Percentiles rank a stretch among this genome's conserved stretches.
Conservation (phyloP, 805 yeast species). For the Saccharomycopsis synnaedendra region DNA sequence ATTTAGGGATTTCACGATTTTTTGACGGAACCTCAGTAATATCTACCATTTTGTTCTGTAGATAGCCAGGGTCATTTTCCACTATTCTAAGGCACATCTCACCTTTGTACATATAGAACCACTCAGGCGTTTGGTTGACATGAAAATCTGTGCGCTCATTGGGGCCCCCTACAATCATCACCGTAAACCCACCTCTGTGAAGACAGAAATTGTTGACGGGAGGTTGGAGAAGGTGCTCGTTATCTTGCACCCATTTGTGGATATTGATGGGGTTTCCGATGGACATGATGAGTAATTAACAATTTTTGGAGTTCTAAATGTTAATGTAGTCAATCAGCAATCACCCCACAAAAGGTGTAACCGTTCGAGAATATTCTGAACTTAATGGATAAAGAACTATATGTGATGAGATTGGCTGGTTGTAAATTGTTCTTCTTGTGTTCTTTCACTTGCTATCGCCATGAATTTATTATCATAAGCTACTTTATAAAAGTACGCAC, state of each 20-base stretch:
- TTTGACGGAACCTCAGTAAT: neutral
- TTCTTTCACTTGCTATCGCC: too few species aligned
- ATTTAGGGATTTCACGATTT: conserved; percentile 38
- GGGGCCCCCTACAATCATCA: conserved; percentile 95
- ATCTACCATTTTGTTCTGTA: neutral
- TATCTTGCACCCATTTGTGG: conserved; percentile 70
- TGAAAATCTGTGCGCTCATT: conserved; percentile 91
- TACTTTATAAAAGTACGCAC: too few species aligned
- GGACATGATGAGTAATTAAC: conserved; percentile 1
- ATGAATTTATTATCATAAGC: too few species aligned
- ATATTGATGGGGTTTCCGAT: conserved; percentile 51
- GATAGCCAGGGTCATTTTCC: conserved; percentile 26
- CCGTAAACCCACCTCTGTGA: conserved; percentile 86
- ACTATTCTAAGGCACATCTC: conserved; percentile 77
- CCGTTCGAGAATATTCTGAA: too few species aligned
- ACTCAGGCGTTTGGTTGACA: conserved; percentile 89
- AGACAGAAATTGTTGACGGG: conserved; percentile 89
- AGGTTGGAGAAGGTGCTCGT: conserved; percentile 67
- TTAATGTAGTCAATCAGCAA: too few species aligned
- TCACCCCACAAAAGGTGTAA: too few species aligned
- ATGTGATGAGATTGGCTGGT: too few species aligned
- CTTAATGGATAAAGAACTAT: too few species aligned
- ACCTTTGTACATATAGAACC: conserved; percentile 83
- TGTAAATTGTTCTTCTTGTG: too few species aligned
- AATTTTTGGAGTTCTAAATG: too few species aligned